Base-by-base conservation (phyloP, 1,284 basidiomycete species). In the Cutaneotrichosporon cavernicola region DNA sequence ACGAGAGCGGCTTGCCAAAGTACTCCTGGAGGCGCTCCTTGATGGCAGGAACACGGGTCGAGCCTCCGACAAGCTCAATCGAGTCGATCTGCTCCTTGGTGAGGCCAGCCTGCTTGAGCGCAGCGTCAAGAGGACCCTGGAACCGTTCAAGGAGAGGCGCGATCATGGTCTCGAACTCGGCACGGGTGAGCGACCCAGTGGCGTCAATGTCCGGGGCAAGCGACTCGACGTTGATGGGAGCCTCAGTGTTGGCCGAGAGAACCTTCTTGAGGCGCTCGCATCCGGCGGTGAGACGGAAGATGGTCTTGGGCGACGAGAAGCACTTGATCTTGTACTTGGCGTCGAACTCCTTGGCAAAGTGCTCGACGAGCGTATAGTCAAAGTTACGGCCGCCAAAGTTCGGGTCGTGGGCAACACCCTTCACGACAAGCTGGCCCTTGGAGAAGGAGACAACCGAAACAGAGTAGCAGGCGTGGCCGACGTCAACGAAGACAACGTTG, bases 261-360 rank as follows among this genome's bases (percentile, higher is more conserved):
- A 89, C 83, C 83, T 89, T 89, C 84, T 89, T 89, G 69, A 89
- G 81, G 73, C 85, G 84, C 81, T 89, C 88, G 76, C 91, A 92
- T 18, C 89, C 88, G 31, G 89, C 88, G 40, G 85, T 79, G 58
- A 97, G 87, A 74, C 94, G 89, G 90, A 97, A 97, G 57, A 85
- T 85, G 34, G 92, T 94, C 82, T 97, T 97, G 73, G 91, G 90
- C 81, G 86, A 92, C 65, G 86, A 87, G 72, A 92, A 80, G 71
- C 96, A 92, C 79, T 97, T 92, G 75, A 97, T 91, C 82, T 92
- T 95, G 87, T 97, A 97, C 81, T 96, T 96, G 34, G 81, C 80
- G 83, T 92, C 89, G 86, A 97, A 97, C 82, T 97, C 90, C 58
- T 86, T 81, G 22, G 92, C 86, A 77, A 97, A 97, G 83, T 97